Percentiles rank a stretch among this genome's conserved stretches.
These are phyloP conservation scores for Cutaneotrichosporon sp. DNA, from an alignment of 1,284 basidiomycete species.

Conservation along the genomic window DNA sequence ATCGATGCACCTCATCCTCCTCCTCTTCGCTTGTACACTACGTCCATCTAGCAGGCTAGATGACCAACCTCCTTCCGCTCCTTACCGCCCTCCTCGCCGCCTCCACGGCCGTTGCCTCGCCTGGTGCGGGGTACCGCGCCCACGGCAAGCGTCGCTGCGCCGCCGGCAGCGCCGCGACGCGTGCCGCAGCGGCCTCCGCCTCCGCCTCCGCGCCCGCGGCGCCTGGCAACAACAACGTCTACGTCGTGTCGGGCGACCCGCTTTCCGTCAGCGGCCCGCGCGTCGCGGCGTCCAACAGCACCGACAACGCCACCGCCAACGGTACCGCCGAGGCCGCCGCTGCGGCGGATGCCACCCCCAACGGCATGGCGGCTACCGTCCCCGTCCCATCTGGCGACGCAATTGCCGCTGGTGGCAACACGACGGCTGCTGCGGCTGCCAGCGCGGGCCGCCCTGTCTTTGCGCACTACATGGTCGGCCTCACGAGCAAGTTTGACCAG, in stretches of 20 bases:
- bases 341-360: neutral
- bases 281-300: neutral
- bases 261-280: neutral
- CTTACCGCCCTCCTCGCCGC: conserved; percentile 6
- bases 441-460: conserved; percentile 36
- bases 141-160: neutral
- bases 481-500: conserved; percentile 58
- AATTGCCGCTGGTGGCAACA: no score
- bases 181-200: neutral
- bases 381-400: no score
- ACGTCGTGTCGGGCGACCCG: neutral
- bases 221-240: neutral
- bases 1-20: neutral
- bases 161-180: neutral
- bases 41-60: conserved; percentile 3
- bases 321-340: neutral
- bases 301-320: neutral
- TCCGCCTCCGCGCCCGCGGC: neutral
- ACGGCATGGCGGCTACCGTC: neutral
- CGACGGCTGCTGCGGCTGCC: neutral
- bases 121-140: conserved; percentile 5
- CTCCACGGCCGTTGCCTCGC: conserved; percentile 4
- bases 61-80: conserved; percentile 2
- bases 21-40: neutral
- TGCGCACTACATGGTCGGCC: conserved; percentile 68